Base-by-base conservation (phyloP, 495 filamentous ascomycete genomes). In the Lepraria neglecta region DNA sequence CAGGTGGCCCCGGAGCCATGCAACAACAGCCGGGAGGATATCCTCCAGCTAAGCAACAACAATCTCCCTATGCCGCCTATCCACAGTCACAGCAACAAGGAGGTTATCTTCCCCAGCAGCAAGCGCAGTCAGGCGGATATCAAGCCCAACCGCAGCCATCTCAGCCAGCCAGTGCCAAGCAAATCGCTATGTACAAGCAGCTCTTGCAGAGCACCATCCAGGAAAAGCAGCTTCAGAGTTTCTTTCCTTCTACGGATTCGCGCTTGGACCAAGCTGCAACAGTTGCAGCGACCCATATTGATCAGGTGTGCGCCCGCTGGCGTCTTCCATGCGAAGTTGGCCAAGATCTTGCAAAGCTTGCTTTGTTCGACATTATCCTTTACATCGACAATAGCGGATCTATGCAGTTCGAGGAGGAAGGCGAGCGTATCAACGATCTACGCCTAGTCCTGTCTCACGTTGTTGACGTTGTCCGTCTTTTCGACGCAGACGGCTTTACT, bases 341-440 rank as follows among this genome's bases (percentile, higher is more conserved):
- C 5, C 82, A 79, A 59, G 86, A 89, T 70, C 77, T 88, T 56
- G 82, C 86, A 59, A 86, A 86, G 68, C 77, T 89, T 10, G 76
- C 80, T 2, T 70, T 89, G 54, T 89, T 80, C 67, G 86, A 89
- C 63, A 78, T 87, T 40, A 72, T 87, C 52, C 74, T 89, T 31
- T 87, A 85, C 65, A 84, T 89, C 55, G 77, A 89, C 67, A 86
- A 89, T 70, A 86, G 83, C 69, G 86, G 87, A 14, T 88, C 86
- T 28, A 89, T 89, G 71, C 73, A 78, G 48, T 87, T 88, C 56
- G 80, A 85, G 62, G 83, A 85, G 64, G 77, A 78, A 59, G 85
- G 85, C n/a, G 73, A 82, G 47, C 79, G 87, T 55, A 86, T 86
- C 72, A 76, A 82, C 21, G 86, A 89, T 61, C 71, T 89, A 51